Conservation (phyloP, 2,329 filamentous ascomycete species). For the Penicillium hordei region DNA sequence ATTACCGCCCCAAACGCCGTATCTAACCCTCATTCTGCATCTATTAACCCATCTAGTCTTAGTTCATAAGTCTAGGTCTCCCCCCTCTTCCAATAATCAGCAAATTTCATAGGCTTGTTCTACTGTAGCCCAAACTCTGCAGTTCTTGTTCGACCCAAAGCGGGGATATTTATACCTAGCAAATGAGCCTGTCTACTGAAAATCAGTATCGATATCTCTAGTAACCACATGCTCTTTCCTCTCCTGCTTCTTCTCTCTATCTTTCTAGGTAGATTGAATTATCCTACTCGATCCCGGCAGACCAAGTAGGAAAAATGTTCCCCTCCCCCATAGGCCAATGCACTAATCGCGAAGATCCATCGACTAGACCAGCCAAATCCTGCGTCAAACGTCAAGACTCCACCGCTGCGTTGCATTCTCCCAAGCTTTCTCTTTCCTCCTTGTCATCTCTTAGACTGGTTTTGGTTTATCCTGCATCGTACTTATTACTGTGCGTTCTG, state of each 20-base stretch:
- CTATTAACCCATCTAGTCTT: slow-evolving; percentile 25
- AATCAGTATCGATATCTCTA: not conserved
- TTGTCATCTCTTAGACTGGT: not conserved
- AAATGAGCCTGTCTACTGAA: too few relatives aligned
- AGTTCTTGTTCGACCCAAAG: not conserved
- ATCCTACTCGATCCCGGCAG: too few relatives aligned
- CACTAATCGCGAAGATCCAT: not conserved
- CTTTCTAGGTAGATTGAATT: not conserved
- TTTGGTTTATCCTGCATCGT: not conserved
- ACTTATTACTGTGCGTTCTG: not conserved
- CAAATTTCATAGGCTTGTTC: too few relatives aligned
- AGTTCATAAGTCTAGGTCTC: slow-evolving; percentile 8
- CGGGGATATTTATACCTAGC: not conserved
- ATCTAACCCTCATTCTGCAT: slow-evolving; percentile 2
- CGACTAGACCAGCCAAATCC: not conserved
- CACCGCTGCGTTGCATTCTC: not conserved
- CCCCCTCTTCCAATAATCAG: too few relatives aligned
- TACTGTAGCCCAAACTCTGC: not conserved
- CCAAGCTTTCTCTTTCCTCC: not conserved
- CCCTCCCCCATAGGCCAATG: not conserved
- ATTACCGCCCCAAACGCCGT: too few relatives aligned
- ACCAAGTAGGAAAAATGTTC: too few relatives aligned
- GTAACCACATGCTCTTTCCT: not conserved
- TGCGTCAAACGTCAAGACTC: not conserved
- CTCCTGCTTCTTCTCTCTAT: not conserved